A percentile compares a stretch with the other conserved stretches of the same genome.
Conservation (phyloP, 2,329 filamentous ascomycete species). For the Phialemoniopsis sp. region DNA sequence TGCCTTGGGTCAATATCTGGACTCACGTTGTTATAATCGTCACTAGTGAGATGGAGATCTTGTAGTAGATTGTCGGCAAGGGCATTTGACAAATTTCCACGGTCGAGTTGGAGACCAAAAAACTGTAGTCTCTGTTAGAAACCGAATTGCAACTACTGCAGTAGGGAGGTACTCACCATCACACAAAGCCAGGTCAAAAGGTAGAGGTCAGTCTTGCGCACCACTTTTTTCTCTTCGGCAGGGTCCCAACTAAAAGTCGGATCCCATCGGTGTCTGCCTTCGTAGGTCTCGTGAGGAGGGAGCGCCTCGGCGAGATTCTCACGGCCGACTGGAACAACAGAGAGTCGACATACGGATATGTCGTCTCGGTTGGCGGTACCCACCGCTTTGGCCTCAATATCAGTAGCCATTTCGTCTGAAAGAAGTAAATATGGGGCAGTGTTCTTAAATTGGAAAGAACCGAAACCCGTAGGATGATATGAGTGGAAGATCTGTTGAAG, state of each 20-base stretch:
- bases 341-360: constrained; percentile 11
- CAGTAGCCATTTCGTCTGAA: constrained; percentile 6
- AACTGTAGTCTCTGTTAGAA: constrained; percentile 26
- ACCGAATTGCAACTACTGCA: too few relatives aligned
- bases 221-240: constrained; percentile 50
- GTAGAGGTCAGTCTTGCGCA: constrained; percentile 46
- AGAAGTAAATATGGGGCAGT: too few relatives aligned
- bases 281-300: constrained; percentile 26
- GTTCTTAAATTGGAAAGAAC: background rate
- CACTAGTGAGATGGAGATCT: constrained; percentile 41
- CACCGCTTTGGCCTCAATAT: constrained; percentile 14
- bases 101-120: constrained; percentile 59
- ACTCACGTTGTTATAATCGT: constrained; percentile 50
- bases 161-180: constrained; percentile 38
- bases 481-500: too few relatives aligned
- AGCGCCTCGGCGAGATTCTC: constrained; percentile 26
- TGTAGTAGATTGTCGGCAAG: constrained; percentile 57
- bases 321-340: constrained; percentile 26
- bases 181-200: constrained; percentile 37
- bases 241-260: constrained; percentile 43
- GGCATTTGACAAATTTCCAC: constrained; percentile 60
- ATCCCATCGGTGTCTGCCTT: constrained; percentile 36
- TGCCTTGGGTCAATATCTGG: constrained; percentile 2
- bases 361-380: constrained; percentile 12
- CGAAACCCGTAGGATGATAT: background rate